Conservation (phyloP, 306 rosid genomes). For the Abrus precatorius region DNA sequence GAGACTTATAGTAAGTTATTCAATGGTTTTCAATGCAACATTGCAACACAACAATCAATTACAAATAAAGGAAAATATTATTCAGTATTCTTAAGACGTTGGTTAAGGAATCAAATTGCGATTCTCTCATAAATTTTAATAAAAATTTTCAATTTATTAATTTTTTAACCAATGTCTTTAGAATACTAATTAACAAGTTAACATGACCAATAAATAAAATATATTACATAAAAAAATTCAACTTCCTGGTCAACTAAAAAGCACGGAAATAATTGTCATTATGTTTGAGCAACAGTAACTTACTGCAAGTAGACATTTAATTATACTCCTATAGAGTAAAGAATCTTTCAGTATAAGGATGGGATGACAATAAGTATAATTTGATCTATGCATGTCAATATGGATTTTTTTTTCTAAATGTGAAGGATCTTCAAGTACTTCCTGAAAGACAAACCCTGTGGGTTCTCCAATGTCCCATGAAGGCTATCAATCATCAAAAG, state of each 20-base stretch:
- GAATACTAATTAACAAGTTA: no score
- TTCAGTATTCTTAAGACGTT: no score
- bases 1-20: conserved; percentile 4
- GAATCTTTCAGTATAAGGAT: not conserved
- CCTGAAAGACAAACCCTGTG: no score
- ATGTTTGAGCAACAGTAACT: not conserved
- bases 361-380: not conserved
- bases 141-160: no score
- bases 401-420: no score
- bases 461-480: no score
- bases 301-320: not conserved
- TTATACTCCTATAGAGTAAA: not conserved
- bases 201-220: no score
- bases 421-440: no score
- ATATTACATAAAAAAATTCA: not conserved
- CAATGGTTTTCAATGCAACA: not conserved
- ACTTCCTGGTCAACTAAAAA: not conserved
- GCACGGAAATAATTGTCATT: not conserved
- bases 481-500: not conserved
- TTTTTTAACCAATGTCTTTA: no score
- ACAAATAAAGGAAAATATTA: not conserved
- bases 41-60: not conserved
- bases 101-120: no score
- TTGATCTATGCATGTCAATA: no score
- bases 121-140: no score